Base-by-base conservation (phyloP, 768 basidiomycete genomes). In the Pulveroboletus sp. region DNA sequence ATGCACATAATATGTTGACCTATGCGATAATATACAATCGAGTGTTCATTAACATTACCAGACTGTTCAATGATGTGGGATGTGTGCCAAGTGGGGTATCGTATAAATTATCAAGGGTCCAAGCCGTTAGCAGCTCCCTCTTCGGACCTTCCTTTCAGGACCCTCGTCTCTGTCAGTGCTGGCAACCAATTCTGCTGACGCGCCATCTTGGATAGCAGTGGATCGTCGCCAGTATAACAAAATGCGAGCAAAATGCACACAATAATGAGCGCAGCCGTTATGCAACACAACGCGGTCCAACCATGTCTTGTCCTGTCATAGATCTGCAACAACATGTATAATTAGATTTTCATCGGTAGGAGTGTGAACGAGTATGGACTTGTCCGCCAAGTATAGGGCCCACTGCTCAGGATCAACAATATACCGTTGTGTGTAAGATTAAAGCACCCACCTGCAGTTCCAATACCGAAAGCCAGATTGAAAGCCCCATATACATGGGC, bases 401-500 rank as follows among this genome's bases (percentile, higher is more conserved):
- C 52, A 85, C 85, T 87, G 51, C 26, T 15, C 24, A 41, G 39
- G 39, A 35, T 60, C 33, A 56, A 39, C 17, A 37, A 15, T 39
- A 38, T 36, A 27, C 21, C 43, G 35, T 35, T 15, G 24, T 26
- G 44, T 32, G 42, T 13, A 33, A 14, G 8, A 14, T 26, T 15
- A 26, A 30, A 37, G 11, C 15, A 69, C 77, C 63, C 56, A 86
- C 86, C 60, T 40, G 79, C 68, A 31, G 81, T 76, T 28, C 84
- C 86, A 49, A 84, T 61, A 2, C 83, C 86, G 53, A 81, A 87
- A 3, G 79, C 80, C 10, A 89, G 60, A 67, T 88, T 90, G 61
- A 86, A 87, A 1, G 80, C 82, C 4, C 81, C 86, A 57, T 86
- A 89, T 4, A 85, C 75, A 58, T 89, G 86, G 1, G 78, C 86